phyloP scores from a whole-genome alignment of 441 rosid genomes.

The Erodium trifolium region DNA sequence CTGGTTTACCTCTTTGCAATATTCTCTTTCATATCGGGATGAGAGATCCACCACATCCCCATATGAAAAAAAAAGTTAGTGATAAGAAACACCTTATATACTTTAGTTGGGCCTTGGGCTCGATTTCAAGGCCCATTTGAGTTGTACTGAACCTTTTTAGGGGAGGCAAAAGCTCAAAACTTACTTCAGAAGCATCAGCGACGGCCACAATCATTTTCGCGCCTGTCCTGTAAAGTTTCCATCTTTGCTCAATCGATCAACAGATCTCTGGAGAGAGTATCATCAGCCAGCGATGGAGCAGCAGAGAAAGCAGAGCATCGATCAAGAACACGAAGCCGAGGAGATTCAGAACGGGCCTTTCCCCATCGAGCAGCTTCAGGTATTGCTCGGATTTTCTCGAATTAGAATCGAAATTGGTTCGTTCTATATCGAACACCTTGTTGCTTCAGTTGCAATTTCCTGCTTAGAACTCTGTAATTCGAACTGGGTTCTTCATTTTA shows the following conservation, averaged over 20 bases:
- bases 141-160: background rate
- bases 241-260: background rate
- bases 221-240: background rate
- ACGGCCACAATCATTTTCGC: background rate
- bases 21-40: too few species aligned
- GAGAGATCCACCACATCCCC: too few species aligned
- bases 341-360: conserved; percentile 72
- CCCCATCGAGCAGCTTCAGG: conserved; percentile 94
- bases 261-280: background rate
- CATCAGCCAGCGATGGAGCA: conserved; percentile 41
- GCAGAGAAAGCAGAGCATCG: conserved; percentile 40
- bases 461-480: background rate
- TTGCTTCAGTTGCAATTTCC: background rate
- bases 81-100: too few species aligned
- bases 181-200: background rate
- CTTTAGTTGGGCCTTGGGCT: background rate
- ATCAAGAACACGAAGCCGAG: conserved; percentile 40
- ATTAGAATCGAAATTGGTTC: conserved; percentile 20
- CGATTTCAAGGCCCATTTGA: background rate
- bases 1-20: too few species aligned
- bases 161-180: background rate
- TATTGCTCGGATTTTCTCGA: conserved; percentile 15
- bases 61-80: too few species aligned
- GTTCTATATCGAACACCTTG: too few species aligned
- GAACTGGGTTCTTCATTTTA: conserved; percentile 12